phyloP scores from a whole-genome alignment of 192 early-diverging fungal species.

The Coemansia sp. region DNA sequence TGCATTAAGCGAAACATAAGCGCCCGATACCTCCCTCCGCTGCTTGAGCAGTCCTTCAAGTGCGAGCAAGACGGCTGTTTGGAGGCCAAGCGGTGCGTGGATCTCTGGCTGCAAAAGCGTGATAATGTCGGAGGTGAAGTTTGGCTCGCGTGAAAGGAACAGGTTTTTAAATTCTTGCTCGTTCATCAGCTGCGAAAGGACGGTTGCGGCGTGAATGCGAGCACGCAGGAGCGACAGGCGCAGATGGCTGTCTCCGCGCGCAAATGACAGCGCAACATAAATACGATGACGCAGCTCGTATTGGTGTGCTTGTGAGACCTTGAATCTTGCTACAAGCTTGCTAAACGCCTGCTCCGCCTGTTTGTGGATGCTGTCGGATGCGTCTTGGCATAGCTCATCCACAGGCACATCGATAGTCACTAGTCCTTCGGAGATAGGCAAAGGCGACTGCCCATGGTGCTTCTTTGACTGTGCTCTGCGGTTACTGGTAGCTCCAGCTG shows the following conservation, averaged over 20 bases:
- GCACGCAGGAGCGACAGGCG: constrained; percentile 66
- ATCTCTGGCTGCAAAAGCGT: constrained; percentile 74
- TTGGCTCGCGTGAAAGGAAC: constrained; percentile 86
- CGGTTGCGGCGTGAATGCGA: constrained; percentile 76
- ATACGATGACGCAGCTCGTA: constrained; percentile 81
- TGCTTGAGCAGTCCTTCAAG: constrained; percentile 84
- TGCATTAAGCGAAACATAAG: constrained; percentile 84
- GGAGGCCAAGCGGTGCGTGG: constrained; percentile 65
- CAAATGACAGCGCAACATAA: constrained; percentile 67
- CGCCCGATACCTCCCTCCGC: constrained; percentile 71
- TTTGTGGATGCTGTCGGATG: constrained; percentile 21
- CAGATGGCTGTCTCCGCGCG: constrained; percentile 31
- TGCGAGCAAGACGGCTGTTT: constrained; percentile 77
- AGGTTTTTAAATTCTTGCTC: constrained; percentile 61
- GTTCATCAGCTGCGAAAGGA: constrained; percentile 65
- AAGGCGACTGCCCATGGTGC: constrained; percentile 6
- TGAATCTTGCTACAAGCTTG: constrained; percentile 64
- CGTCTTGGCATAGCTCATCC: constrained; percentile 23
- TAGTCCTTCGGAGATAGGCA: constrained; percentile 27
- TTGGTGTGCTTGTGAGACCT: constrained; percentile 69
- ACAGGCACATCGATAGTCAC: constrained; percentile 58
- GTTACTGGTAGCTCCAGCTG: constrained; percentile 11
- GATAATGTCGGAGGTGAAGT: constrained; percentile 76
- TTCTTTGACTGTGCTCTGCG: constrained; percentile 20
- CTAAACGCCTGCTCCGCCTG: constrained; percentile 58